Evolutionary conservation across 2,329 filamentous ascomycete species (phyloP), one percentile per base, ranked within the genome.

Genomic region (Paraphoma chrysanthemicola): DNA sequence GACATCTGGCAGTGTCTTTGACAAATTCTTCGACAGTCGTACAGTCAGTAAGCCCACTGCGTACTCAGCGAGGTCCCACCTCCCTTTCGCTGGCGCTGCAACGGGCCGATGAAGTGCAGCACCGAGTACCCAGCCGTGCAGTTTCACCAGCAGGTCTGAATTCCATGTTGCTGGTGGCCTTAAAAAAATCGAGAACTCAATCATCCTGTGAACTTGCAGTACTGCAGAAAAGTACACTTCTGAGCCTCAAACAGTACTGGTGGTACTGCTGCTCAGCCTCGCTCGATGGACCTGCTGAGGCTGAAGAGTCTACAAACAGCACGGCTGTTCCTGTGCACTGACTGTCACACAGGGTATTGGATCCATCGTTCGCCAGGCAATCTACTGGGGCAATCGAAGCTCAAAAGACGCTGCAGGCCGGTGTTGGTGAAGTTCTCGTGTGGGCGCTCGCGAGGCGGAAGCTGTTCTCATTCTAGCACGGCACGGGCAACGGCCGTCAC

Each of bases 211-310:
- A 23, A 2, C 23, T 23, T 23, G 23, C 23, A 23, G 23, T 23
- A 23, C 23, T 23, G 23, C 23, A 23, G 23, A 36, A 14, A 36
- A 36, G 14, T 36, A 36, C 3, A 36, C 6, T 36, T 14, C 33
- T 36, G 33, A 36, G 33, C 33, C 33, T 36, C 33, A 36, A 36
- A 3, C 33, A 14, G 33, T 2, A 5, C 23, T 36, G 33, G 33
- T 50, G 18, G 39, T 48, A 53, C 33, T 23, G 30, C 11, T 28
- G 59, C 51, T 61, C 56, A 59, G 61, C 61, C 56, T 55, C 56
- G 46, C 43, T 56, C 43, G 41, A 41, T 51, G 11, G 33, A 56
- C 23, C 6, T 28, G 16, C 39, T 38, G 33, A 49, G 54, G 46
- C 49, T 53, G 46, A 43, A 23, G 10, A 48, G 30, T 36, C 46